These are phyloP conservation scores for Fusarium sp. DNA, from an alignment of 2,329 filamentous ascomycete genomes.

Conservation along the genomic window DNA sequence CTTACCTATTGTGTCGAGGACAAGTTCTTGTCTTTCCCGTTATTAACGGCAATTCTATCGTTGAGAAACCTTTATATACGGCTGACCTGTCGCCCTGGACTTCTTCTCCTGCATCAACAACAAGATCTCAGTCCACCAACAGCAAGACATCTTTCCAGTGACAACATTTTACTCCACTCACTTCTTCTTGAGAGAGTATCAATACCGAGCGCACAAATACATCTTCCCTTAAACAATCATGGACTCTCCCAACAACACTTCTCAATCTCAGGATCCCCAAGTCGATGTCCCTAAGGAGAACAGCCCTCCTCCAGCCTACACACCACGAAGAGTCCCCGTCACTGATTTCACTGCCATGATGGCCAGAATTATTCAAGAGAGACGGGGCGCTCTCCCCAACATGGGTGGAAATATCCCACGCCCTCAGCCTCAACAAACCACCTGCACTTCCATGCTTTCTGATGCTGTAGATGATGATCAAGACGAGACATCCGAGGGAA, in stretches of 20 bases:
- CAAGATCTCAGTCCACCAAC: not conserved
- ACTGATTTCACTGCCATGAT: slow-evolving; percentile 30
- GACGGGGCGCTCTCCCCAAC: slow-evolving; percentile 7
- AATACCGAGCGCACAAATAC: not conserved
- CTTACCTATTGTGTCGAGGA: slow-evolving; percentile 36
- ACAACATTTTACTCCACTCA: not conserved
- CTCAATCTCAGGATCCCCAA: slow-evolving; percentile 28
- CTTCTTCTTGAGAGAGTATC: not conserved
- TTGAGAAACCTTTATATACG: slow-evolving; percentile 30
- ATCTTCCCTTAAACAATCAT: slow-evolving; percentile 16
- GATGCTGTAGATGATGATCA: slow-evolving; percentile 27
- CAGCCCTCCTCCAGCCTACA: slow-evolving; percentile 49
- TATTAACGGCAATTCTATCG: slow-evolving; percentile 18
- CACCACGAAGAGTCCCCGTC: slow-evolving; percentile 35
- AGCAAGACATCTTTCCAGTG: not conserved
- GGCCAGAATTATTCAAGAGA: slow-evolving; percentile 32
- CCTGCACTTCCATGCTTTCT: slow-evolving; percentile 15
- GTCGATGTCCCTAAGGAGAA: slow-evolving; percentile 37
- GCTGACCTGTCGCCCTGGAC: slow-evolving; percentile 6
- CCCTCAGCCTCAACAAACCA: slow-evolving; percentile 14
- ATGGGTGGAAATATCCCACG: slow-evolving; percentile 8
- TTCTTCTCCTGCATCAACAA: not conserved
- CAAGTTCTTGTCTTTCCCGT: slow-evolving; percentile 25
- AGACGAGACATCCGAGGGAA: slow-evolving; percentile 39
- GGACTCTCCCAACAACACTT: slow-evolving; percentile 28